These are phyloP conservation scores for Meira miltonrushii DNA, from an alignment of 1,284 basidiomycete genomes.

Conservation along the genomic window DNA sequence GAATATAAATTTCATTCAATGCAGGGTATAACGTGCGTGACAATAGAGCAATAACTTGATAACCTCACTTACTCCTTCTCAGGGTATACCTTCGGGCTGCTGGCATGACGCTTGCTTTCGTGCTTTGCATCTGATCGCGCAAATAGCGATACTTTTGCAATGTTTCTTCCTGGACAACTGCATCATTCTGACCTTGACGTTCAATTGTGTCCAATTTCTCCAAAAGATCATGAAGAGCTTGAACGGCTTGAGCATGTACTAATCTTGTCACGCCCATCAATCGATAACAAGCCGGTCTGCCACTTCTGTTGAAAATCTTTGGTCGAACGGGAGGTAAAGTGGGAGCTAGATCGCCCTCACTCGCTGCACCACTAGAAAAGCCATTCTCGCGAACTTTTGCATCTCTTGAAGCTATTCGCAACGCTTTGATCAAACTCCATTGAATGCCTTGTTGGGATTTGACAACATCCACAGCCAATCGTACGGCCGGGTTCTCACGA, in stretches of 20 bases:
- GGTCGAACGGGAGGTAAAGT: too few relatives aligned
- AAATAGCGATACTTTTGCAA: not conserved
- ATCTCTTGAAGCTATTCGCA: not conserved
- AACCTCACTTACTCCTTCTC: not conserved
- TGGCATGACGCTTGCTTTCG: not conserved
- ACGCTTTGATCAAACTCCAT: constrained; percentile 4
- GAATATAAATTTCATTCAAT: not conserved
- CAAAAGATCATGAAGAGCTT: constrained; percentile 1
- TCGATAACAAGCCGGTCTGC: not conserved
- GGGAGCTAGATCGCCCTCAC: too few relatives aligned
- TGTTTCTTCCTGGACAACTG: not conserved
- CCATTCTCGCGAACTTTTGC: not conserved
- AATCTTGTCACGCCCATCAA: not conserved
- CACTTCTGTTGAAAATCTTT: not conserved
- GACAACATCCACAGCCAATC: constrained; percentile 3
- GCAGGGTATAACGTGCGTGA: not conserved
- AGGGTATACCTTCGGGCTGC: not conserved
- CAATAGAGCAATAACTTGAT: not conserved
- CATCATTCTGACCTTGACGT: not conserved
- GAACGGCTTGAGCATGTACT: not conserved
- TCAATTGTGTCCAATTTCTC: not conserved
- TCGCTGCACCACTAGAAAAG: not conserved
- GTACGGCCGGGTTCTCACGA: not conserved
- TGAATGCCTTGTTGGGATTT: not conserved
- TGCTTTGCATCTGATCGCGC: not conserved